Evolutionary conservation across 306 rosid species (phyloP), one percentile per base, ranked within the genome.

Genomic region (Cicer yamashitae): DNA sequence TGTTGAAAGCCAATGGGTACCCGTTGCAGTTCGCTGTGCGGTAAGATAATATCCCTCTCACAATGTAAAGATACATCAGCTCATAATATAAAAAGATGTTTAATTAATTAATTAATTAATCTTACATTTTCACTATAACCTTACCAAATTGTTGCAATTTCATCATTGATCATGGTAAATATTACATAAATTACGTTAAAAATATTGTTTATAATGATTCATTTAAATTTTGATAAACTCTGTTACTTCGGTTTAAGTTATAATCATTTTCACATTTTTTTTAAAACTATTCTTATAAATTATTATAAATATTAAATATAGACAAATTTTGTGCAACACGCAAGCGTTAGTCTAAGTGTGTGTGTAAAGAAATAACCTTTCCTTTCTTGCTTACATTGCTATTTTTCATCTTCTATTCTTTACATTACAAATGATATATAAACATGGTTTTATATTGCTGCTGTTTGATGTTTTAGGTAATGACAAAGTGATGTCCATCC

Each of bases 1-100:
- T 74, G 89, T 93, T 76, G 98, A 93, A 82, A 91, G 92, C 86
- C 98, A 87, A 79, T 91, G 98, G 98, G 96, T 91, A 40, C 98
- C 98, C 20, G 92, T 91, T 75, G 79, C 89, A 46, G 87, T 93
- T 50, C 97, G 93, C 45, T 91, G 94, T 75, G 84, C 76, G 81
- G 98, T 93, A 84, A 81, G 89, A 76, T 78, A 45, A 44, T 77
- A 69, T 69, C 4, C 60, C 58, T 40, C 75, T 34, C 77, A 10
- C n/a, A 20, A 45, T 67, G 40, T 67, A 45, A 45, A 44, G 40
- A 17, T 18, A 66, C 34, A 66, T 20, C 10, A n/a, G 67, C 44
- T 57, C 63, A 7, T 34, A 34, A 34, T 30, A 59, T 43, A 9
- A 37, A 18, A 41, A 8, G 10, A 40, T 43, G 53, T 20, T 43